Evolutionary conservation across 441 rosid species (phyloP).

Genomic region (Capsella rubella): DNA sequence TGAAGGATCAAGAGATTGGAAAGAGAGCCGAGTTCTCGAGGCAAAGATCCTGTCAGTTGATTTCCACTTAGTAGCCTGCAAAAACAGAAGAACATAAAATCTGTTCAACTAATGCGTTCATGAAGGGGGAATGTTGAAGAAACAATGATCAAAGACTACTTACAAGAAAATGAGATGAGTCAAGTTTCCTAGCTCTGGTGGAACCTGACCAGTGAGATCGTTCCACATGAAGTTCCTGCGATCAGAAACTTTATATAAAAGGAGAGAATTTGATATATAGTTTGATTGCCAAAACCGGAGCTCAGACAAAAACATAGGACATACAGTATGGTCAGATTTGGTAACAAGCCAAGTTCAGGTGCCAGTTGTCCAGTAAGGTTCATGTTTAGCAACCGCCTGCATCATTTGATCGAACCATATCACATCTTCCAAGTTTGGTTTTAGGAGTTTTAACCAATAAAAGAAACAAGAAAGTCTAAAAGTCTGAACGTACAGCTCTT

Average conservation of each 20-base stretch:
- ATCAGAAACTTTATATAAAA: neutral
- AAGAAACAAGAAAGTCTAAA: neutral
- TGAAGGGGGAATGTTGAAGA: neutral
- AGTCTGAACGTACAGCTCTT: constrained; percentile 55
- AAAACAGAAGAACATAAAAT: neutral
- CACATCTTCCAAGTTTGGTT: neutral
- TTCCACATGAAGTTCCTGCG: constrained; percentile 93
- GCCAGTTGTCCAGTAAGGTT: constrained; percentile 83
- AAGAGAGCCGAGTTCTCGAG: constrained; percentile 78
- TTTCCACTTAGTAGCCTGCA: constrained; percentile 89
- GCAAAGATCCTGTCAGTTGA: constrained; percentile 71
- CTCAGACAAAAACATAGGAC: constrained; percentile 36
- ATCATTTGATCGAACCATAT: constrained; percentile 25
- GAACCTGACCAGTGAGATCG: constrained; percentile 70
- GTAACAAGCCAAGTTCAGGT: constrained; percentile 68
- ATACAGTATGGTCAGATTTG: constrained; percentile 70
- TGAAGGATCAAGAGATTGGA: constrained; percentile 67
- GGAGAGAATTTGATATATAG: neutral
- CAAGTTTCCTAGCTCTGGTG: constrained; percentile 77
- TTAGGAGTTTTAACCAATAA: neutral
- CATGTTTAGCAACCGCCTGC: constrained; percentile 73
- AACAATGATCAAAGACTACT: constrained; percentile 44
- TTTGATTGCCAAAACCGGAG: neutral
- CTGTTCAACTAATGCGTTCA: neutral
- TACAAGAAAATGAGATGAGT: constrained; percentile 69